phyloP scores from a whole-genome alignment of 768 basidiomycete genomes.

The Mycena rosella region DNA sequence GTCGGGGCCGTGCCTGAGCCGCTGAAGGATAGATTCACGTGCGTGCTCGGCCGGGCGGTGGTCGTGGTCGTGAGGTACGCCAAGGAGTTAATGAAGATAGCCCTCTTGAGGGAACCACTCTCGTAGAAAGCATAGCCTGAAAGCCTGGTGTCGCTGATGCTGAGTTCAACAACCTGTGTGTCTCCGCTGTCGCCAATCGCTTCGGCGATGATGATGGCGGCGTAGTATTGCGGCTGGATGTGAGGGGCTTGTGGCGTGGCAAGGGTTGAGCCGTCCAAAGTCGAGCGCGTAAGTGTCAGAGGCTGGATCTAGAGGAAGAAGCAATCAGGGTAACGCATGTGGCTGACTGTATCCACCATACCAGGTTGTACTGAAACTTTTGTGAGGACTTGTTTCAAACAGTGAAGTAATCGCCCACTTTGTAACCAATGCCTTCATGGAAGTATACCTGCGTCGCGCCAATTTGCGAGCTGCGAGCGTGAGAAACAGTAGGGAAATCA shows the following conservation, averaged over 20 bases:
- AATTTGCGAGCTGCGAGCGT: constrained; percentile 51
- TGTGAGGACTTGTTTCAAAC: constrained; percentile 23
- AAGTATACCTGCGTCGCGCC: constrained; percentile 69
- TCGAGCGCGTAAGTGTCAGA: constrained; percentile 67
- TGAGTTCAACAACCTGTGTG: constrained; percentile 61
- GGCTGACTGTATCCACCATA: constrained; percentile 39
- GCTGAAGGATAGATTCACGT: constrained; percentile 57
- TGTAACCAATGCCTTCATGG: constrained; percentile 80
- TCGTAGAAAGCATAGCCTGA: constrained; percentile 78
- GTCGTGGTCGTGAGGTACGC: constrained; percentile 58
- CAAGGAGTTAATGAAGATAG: constrained; percentile 70
- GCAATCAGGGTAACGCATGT: constrained; percentile 8
- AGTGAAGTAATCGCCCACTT: constrained; percentile 41
- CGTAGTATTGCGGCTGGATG: constrained; percentile 77
- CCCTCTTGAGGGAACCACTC: constrained; percentile 54
- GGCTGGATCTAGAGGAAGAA: constrained; percentile 69
- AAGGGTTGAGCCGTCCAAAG: constrained; percentile 66
- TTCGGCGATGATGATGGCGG: constrained; percentile 68
- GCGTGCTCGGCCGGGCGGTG: constrained; percentile 52
- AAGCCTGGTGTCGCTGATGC: constrained; percentile 58
- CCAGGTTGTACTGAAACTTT: constrained; percentile 64
- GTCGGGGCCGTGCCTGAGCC: constrained; percentile 41
- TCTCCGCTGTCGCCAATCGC: constrained; percentile 62
- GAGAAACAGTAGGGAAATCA: constrained; percentile 17
- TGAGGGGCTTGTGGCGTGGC: constrained; percentile 67